Conservation (phyloP, 2,329 filamentous ascomycete species). For the Colletotrichum sp. region DNA sequence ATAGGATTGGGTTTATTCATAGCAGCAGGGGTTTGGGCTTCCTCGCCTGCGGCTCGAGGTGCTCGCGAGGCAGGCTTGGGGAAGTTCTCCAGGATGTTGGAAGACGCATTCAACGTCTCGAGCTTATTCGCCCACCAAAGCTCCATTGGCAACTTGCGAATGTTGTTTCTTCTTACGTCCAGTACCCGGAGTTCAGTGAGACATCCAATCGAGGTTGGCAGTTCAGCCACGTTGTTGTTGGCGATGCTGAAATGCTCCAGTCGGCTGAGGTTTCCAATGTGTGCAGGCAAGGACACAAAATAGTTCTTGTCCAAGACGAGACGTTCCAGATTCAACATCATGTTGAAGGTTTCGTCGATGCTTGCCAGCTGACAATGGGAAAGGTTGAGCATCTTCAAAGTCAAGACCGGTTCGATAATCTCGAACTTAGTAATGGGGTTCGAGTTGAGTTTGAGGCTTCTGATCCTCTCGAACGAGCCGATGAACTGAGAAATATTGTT, state of each 20-base stretch:
- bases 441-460: conserved; percentile 87
- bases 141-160: conserved; percentile 86
- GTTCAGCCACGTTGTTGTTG: conserved; percentile 83
- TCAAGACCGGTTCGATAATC: conserved; percentile 76
- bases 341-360: conserved; percentile 86
- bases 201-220: conserved; percentile 88
- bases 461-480: conserved; percentile 84
- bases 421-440: conserved; percentile 96
- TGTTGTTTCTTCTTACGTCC: conserved; percentile 92
- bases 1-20: conserved; percentile 43
- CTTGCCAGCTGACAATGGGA: conserved; percentile 91
- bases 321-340: conserved; percentile 85
- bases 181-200: conserved; percentile 83
- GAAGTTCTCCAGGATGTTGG: conserved; percentile 89
- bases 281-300: conserved; percentile 85
- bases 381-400: conserved; percentile 84
- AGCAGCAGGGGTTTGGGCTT: conserved; percentile 35
- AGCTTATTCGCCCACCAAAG: conserved; percentile 95
- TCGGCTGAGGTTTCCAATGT: conserved; percentile 82
- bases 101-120: conserved; percentile 92
- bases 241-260: conserved; percentile 94
- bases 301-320: conserved; percentile 94
- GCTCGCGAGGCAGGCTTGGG: conserved; percentile 82
- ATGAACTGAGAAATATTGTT: conserved; percentile 91
- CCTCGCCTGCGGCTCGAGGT: conserved; percentile 63